Base-by-base conservation (phyloP, 371 early-diverging fungal genomes). In the Cokeromyces recurvatus region DNA sequence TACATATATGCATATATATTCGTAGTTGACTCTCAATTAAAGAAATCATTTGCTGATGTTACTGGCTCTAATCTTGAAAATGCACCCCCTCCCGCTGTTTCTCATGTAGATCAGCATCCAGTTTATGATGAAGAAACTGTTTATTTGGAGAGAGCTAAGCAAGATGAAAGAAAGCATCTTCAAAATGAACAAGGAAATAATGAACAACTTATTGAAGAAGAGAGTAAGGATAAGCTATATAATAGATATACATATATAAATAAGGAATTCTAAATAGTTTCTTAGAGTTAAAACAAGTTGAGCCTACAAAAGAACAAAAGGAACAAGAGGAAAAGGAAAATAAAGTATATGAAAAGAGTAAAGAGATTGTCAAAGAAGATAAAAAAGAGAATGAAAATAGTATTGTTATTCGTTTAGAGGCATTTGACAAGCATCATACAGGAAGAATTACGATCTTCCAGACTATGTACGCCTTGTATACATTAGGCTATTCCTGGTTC, bases 381-480 rank as follows among this genome's bases (percentile, higher is more conserved):
- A 17, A 38, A 12, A 42, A 55, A 17, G n/a, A 16, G 17, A 43
- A 48, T n/a, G 46, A 32, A 17, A 40, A 40, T 6, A 46, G 43
- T 6, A 27, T 63, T 11, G 42, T 21, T 15, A 24, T 21, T 7
- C 63, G 53, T 40, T 25, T 68, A 9, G 34, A 45, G 6, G 38
- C 35, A 38, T 71, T 71, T 51, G 68, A 71, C 44, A 53, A 41
- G 5, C 37, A 27, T 9, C 29, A 38, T 15, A 54, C 51, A 16
- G 66, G 66, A 11, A 59, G 48, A 44, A 57, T 73, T 19, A 69
- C 60, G 1, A 50, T 69, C 19, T 59, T 63, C 37, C 53, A 69
- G 24, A 72, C 66, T 3, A 55, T 68, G 24, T n/a, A 40, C 64
- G 75, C 70, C 7, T 48, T 74, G n/a, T 67, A 65, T 42, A 42